phyloP scores from a whole-genome alignment of 257 asterid genomes.

The Gentiana dahurica region DNA sequence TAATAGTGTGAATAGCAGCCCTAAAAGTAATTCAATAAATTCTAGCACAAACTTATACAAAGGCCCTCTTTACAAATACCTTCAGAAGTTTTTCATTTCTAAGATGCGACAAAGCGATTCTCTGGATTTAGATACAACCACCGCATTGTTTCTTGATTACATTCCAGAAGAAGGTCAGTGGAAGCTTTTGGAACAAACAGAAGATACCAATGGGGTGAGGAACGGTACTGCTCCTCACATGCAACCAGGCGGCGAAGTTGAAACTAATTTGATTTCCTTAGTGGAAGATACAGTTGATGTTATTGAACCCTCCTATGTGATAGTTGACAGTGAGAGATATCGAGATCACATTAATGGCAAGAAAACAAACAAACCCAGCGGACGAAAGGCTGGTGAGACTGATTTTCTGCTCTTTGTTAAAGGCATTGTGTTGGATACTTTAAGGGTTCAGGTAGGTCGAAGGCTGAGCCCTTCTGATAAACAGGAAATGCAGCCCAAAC shows the following conservation, averaged over 20 bases:
- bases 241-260: conserved; percentile 14
- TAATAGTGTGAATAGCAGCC: conserved; percentile 22
- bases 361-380: conserved; percentile 14
- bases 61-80: conserved; percentile 47
- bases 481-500: conserved; percentile 54
- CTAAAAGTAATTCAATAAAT: conserved; percentile 22
- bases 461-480: conserved; percentile 38
- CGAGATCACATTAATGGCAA: conserved; percentile 19
- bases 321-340: conserved; percentile 41
- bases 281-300: conserved; percentile 16
- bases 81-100: conserved; percentile 30
- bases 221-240: conserved; percentile 15
- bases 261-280: conserved; percentile 13
- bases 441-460: conserved; percentile 69
- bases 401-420: conserved; percentile 31
- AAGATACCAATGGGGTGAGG: conserved; percentile 19
- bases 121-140: conserved; percentile 27
- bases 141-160: conserved; percentile 49
- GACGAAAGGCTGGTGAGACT: conserved; percentile 19
- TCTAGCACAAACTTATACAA: conserved; percentile 24
- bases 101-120: conserved; percentile 30
- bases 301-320: conserved; percentile 58
- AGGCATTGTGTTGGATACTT: conserved; percentile 45
- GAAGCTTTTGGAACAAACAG: conserved; percentile 52
- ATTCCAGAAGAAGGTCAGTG: conserved; percentile 68